A percentile compares a stretch with the other conserved stretches of the same genome.
phyloP scores from a whole-genome alignment of 257 asterid species.

The Verbascum thapsus region DNA sequence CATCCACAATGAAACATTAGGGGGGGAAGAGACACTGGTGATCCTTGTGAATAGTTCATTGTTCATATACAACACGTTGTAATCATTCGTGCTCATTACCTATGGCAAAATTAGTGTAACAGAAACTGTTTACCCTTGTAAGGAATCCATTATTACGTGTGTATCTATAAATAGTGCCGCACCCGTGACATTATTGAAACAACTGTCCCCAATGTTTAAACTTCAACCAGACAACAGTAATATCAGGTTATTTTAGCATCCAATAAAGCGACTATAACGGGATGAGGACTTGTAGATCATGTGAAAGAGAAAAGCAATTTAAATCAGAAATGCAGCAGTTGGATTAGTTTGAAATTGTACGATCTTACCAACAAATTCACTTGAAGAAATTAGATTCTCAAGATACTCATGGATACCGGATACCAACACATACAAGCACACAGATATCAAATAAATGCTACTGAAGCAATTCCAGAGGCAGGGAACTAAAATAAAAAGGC shows the following conservation, averaged over 20 bases:
- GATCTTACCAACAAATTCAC: neutral
- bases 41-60: slow-evolving; percentile 7
- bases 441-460: neutral
- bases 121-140: neutral
- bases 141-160: neutral
- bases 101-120: neutral
- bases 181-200: neutral
- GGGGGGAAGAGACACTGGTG: neutral
- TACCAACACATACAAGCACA: neutral
- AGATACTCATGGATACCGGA: neutral
- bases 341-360: neutral
- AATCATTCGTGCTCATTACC: neutral
- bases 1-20: slow-evolving; percentile 2
- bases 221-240: neutral
- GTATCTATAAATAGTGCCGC: neutral
- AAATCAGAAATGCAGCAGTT: neutral
- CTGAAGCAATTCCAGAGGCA: neutral
- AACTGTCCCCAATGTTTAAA: neutral
- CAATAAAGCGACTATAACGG: neutral
- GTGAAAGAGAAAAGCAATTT: neutral
- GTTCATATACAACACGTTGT: neutral
- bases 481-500: slow-evolving; percentile 5
- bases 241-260: neutral
- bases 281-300: neutral
- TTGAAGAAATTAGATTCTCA: neutral